phyloP scores from a whole-genome alignment of 1,284 basidiomycete genomes.

The Melanopsichium pennsylvanicum region DNA sequence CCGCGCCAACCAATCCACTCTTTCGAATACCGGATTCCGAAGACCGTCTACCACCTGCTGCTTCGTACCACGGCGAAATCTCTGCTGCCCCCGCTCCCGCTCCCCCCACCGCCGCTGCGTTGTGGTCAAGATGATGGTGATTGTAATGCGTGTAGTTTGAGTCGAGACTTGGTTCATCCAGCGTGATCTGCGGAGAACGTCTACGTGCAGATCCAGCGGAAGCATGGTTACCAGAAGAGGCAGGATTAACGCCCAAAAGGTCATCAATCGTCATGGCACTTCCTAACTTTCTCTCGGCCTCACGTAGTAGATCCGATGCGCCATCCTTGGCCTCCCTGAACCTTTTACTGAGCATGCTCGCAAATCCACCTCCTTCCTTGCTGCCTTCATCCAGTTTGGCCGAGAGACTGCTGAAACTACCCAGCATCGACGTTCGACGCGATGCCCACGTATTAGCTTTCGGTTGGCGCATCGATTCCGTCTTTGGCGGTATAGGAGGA shows the following conservation, averaged over 20 bases:
- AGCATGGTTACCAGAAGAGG: background rate
- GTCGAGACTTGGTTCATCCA: slow-evolving; percentile 11
- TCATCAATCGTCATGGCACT: slow-evolving; percentile 46
- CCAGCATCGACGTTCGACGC: slow-evolving; percentile 16
- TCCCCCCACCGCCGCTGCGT: too few relatives aligned
- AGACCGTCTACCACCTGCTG: slow-evolving; percentile 5
- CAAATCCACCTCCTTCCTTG: slow-evolving; percentile 2
- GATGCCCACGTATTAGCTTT: slow-evolving; percentile 2
- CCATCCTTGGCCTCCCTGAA: slow-evolving; percentile 29
- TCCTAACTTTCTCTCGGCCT: slow-evolving; percentile 38
- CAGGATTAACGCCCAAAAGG: slow-evolving; percentile 3
- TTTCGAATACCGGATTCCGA: too few relatives aligned
- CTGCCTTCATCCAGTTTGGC: background rate
- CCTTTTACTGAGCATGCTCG: slow-evolving; percentile 21
- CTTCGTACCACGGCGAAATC: slow-evolving; percentile 15
- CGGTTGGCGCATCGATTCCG: background rate
- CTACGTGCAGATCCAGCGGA: too few relatives aligned
- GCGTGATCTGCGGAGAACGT: slow-evolving; percentile 9
- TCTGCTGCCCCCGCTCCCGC: too few relatives aligned
- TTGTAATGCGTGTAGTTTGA: background rate
- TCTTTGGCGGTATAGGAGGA: slow-evolving; percentile 18
- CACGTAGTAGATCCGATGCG: slow-evolving; percentile 28
- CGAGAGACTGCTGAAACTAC: slow-evolving; percentile 3
- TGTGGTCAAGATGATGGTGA: too few relatives aligned
- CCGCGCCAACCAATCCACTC: too few relatives aligned